Conservation (phyloP, 345 rosid species). For the Camelina laxa region DNA sequence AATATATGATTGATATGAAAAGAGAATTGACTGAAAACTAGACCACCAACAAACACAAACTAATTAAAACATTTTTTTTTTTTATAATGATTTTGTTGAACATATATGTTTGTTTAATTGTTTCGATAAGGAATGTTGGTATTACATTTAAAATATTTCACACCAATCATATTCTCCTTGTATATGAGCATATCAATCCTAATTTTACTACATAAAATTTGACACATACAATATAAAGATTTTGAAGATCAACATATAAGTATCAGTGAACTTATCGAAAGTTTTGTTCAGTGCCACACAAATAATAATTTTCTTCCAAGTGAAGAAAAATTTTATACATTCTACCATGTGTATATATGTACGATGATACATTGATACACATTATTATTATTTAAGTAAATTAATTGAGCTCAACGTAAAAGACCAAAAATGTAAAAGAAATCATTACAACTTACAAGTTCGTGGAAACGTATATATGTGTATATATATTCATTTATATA, state of each 20-base stretch:
- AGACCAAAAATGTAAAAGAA: neutral
- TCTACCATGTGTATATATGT: neutral
- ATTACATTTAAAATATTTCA: too few relatives aligned
- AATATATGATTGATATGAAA: too few relatives aligned
- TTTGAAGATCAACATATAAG: neutral
- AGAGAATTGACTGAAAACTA: too few relatives aligned
- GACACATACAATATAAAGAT: neutral
- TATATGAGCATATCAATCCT: neutral
- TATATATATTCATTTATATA: constrained; percentile 13
- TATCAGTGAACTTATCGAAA: too few relatives aligned
- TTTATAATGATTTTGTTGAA: too few relatives aligned
- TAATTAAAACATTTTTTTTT: too few relatives aligned
- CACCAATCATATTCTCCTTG: neutral
- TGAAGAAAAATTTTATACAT: neutral
- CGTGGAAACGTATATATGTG: constrained; percentile 12
- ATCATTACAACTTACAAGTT: neutral
- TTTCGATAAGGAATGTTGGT: too few relatives aligned
- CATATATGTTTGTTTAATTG: too few relatives aligned
- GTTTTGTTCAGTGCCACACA: too few relatives aligned
- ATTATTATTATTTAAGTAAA: neutral
- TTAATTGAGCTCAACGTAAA: neutral
- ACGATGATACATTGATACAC: neutral
- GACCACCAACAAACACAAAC: too few relatives aligned
- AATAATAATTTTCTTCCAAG: too few relatives aligned
- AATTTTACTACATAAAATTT: neutral